These are phyloP conservation scores for Apiotrichum siamense DNA, from an alignment of 1,284 basidiomycete genomes.

Conservation along the genomic window DNA sequence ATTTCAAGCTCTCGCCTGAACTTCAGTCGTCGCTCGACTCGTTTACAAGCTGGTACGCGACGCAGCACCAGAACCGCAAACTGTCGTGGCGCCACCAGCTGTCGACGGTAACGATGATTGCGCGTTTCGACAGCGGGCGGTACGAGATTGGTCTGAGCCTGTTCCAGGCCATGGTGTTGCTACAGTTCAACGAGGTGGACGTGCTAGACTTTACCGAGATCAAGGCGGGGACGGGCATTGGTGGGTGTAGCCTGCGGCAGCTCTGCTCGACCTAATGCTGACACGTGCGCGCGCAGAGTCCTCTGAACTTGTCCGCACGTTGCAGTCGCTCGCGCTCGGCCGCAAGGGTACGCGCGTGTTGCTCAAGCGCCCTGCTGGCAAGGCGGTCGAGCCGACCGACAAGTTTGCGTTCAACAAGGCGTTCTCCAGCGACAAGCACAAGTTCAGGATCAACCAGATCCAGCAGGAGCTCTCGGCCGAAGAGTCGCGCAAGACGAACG, in stretches of 20 bases:
- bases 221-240: slow-evolving; percentile 63
- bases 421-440: slow-evolving; percentile 72
- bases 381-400: slow-evolving; percentile 72
- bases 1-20: slow-evolving; percentile 48
- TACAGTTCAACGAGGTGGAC: slow-evolving; percentile 76
- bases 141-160: slow-evolving; percentile 89
- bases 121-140: slow-evolving; percentile 59
- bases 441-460: slow-evolving; percentile 92
- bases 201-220: slow-evolving; percentile 62
- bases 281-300: slow-evolving; percentile 57
- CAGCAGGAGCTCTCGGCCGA: slow-evolving; percentile 86
- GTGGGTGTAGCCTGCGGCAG: slow-evolving; percentile 50
- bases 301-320: slow-evolving; percentile 67
- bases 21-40: slow-evolving; percentile 63
- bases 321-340: slow-evolving; percentile 88
- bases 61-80: slow-evolving; percentile 60
- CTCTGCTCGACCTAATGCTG: no score
- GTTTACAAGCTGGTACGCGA: slow-evolving; percentile 66
- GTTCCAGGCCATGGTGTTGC: slow-evolving; percentile 77
- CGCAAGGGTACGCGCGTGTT: slow-evolving; percentile 73
- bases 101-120: slow-evolving; percentile 67
- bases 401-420: slow-evolving; percentile 73
- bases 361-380: slow-evolving; percentile 69
- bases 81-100: slow-evolving; percentile 78
- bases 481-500: slow-evolving; percentile 76